Conservation (phyloP, 768 basidiomycete species). For the Psilocybe cubensis region DNA sequence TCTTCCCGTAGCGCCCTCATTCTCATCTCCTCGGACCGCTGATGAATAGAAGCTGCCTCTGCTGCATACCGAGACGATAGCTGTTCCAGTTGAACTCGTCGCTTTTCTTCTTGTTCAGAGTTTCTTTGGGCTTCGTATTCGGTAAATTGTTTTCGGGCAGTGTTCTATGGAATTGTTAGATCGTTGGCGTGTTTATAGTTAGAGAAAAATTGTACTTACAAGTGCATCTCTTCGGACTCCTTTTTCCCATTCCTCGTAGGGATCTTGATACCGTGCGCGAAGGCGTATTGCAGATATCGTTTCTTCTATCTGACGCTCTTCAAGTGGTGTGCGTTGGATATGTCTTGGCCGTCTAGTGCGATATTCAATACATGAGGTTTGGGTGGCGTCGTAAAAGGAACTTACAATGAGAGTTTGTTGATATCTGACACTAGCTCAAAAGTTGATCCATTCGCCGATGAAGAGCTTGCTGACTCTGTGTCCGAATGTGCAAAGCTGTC, state of each 20-base stretch:
- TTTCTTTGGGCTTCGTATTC: conserved; percentile 33
- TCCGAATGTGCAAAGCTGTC: conserved; percentile 41
- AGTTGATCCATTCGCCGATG: conserved; percentile 22
- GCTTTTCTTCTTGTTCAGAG: conserved; percentile 47
- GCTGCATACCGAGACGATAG: conserved; percentile 45
- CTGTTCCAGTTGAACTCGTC: conserved; percentile 32
- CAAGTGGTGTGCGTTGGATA: conserved; percentile 36
- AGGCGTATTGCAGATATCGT: conserved; percentile 55
- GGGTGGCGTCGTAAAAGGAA: conserved; percentile 1
- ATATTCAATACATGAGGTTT: background rate
- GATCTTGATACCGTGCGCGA: conserved; percentile 54
- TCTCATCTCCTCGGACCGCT: conserved; percentile 49
- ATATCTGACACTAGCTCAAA: conserved; percentile 19
- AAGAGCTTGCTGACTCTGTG: conserved; percentile 26
- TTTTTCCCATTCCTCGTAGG: conserved; percentile 62
- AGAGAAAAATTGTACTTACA: conserved; percentile 36
- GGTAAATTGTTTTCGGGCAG: conserved; percentile 47
- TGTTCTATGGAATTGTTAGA: conserved; percentile 31
- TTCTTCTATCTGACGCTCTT: conserved; percentile 49
- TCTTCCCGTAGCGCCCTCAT: conserved; percentile 49
- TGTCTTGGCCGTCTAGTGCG: conserved; percentile 27
- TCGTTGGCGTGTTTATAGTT: background rate
- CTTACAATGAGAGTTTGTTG: conserved; percentile 23
- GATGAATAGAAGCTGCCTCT: conserved; percentile 40
- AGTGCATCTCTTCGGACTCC: conserved; percentile 54